Percentiles rank a stretch among this genome's conserved stretches.
Conservation (phyloP, 1,139 yeast species). For the Sugiyamaella castrensis region DNA sequence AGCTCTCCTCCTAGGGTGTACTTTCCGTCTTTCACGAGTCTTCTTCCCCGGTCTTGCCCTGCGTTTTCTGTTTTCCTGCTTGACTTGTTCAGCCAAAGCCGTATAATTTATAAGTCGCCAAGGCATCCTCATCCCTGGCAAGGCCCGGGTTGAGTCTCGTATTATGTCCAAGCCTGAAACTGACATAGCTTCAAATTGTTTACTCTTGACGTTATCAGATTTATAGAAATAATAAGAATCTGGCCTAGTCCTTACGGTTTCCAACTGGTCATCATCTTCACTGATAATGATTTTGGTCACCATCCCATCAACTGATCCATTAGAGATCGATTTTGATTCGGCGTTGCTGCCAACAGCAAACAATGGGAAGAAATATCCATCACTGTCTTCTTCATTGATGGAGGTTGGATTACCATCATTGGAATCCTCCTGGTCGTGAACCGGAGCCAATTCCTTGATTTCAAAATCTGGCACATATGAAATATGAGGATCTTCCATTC, state of each 20-base stretch:
- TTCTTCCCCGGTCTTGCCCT: slow-evolving; percentile 36
- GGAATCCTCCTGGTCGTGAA: neutral
- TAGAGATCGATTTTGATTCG: neutral
- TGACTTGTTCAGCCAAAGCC: slow-evolving; percentile 27
- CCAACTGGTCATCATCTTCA: slow-evolving; percentile 17
- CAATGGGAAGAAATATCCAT: slow-evolving; percentile 21
- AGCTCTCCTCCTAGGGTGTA: slow-evolving; percentile 6
- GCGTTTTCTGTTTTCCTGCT: slow-evolving; percentile 19
- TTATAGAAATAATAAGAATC: slow-evolving; percentile 27
- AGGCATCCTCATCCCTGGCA: slow-evolving; percentile 25
- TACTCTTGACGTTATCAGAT: slow-evolving; percentile 11
- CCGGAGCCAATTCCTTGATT: slow-evolving; percentile 27
- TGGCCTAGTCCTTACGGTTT: slow-evolving; percentile 25
- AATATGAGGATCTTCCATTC: slow-evolving; percentile 8
- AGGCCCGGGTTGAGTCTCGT: slow-evolving; percentile 14
- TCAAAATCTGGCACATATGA: slow-evolving; percentile 24
- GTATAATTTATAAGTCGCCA: slow-evolving; percentile 30
- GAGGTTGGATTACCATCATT: slow-evolving; percentile 4
- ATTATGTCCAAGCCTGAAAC: slow-evolving; percentile 27
- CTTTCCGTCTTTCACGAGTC: slow-evolving; percentile 27
- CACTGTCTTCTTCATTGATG: slow-evolving; percentile 17
- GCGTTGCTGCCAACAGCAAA: slow-evolving; percentile 19
- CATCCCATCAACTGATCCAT: neutral
- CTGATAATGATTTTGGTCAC: slow-evolving; percentile 15
- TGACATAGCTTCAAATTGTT: slow-evolving; percentile 22